These are phyloP conservation scores for Fusarium sp. DNA, from an alignment of 2,329 filamentous ascomycete genomes.

Conservation along the genomic window DNA sequence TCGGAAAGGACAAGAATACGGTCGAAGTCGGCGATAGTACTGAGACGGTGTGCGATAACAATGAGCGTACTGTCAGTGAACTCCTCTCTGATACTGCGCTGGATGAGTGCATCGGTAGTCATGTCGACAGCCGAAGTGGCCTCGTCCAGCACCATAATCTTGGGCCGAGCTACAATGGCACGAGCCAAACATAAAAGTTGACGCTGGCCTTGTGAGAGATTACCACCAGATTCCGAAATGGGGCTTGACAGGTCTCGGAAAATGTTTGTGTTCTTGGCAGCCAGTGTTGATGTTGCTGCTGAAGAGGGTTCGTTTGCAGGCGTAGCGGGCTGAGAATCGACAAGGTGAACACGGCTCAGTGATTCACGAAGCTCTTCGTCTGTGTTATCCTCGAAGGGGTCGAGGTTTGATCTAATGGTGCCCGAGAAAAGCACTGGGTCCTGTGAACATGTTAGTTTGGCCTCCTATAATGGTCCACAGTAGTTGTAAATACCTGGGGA, in stretches of 20 bases:
- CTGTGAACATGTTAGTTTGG: slow-evolving; percentile 52
- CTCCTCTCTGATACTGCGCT: slow-evolving; percentile 78
- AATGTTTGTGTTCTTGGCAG: slow-evolving; percentile 70
- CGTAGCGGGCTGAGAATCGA: slow-evolving; percentile 57
- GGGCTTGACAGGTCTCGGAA: slow-evolving; percentile 72
- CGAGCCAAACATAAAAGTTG: slow-evolving; percentile 81
- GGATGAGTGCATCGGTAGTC: slow-evolving; percentile 79
- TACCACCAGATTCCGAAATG: slow-evolving; percentile 78
- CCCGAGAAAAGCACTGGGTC: slow-evolving; percentile 87
- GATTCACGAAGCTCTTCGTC: slow-evolving; percentile 78
- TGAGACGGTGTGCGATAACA: slow-evolving; percentile 81
- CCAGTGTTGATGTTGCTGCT: slow-evolving; percentile 50
- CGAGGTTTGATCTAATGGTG: slow-evolving; percentile 80
- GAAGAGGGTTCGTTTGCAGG: slow-evolving; percentile 56
- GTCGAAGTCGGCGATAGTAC: slow-evolving; percentile 83
- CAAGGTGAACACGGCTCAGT: slow-evolving; percentile 77
- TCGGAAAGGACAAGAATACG: slow-evolving; percentile 78
- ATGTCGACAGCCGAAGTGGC: slow-evolving; percentile 84
- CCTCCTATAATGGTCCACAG: not conserved
- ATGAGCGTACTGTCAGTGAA: slow-evolving; percentile 76
- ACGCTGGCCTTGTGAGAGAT: slow-evolving; percentile 80
- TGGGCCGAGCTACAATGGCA: slow-evolving; percentile 77
- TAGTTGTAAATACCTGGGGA: slow-evolving; percentile 62
- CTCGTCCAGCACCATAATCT: slow-evolving; percentile 84
- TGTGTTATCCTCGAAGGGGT: slow-evolving; percentile 78